phyloP scores from a whole-genome alignment of 1,284 basidiomycete genomes.

The Tremellales sp. region DNA sequence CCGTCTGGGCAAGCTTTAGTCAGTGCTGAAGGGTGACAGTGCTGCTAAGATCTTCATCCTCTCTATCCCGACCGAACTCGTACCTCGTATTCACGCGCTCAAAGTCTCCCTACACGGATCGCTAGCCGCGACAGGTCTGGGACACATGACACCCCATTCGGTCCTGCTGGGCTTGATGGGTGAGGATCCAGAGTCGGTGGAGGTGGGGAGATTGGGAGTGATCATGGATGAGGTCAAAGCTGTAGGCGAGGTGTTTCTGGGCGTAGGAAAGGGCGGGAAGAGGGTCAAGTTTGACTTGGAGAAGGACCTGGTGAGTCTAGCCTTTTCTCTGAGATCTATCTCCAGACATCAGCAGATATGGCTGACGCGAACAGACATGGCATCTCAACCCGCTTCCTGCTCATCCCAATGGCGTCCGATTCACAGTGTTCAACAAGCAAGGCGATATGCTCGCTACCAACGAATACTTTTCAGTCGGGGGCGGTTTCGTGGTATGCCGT shows the following conservation, averaged over 20 bases:
- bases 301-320: slow-evolving; percentile 74
- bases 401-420: slow-evolving; percentile 82
- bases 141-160: slow-evolving; percentile 91
- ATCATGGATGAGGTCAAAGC: slow-evolving; percentile 27
- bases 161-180: slow-evolving; percentile 87
- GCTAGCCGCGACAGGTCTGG: slow-evolving; percentile 59
- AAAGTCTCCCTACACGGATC: slow-evolving; percentile 73
- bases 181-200: slow-evolving; percentile 44
- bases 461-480: slow-evolving; percentile 84
- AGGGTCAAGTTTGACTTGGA: slow-evolving; percentile 79
- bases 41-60: slow-evolving; percentile 35
- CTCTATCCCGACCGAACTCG: slow-evolving; percentile 22
- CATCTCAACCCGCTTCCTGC: slow-evolving; percentile 38
- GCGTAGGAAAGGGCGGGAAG: slow-evolving; percentile 64
- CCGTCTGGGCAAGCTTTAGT: background rate
- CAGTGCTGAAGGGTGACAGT: slow-evolving; percentile 1
- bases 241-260: slow-evolving; percentile 28
- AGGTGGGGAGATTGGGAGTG: slow-evolving; percentile 31
- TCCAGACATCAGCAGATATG: background rate
- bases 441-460: slow-evolving; percentile 90
- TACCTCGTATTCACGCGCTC: slow-evolving; percentile 62
- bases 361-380: slow-evolving; percentile 34
- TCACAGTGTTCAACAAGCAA: slow-evolving; percentile 73
- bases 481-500: slow-evolving; percentile 65
- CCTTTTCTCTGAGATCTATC: too few species aligned